A percentile compares a stretch with the other conserved stretches of the same genome.
Evolutionary conservation across 176 grass and related monocot species (phyloP).

Genomic region (Oryza longistaminata): DNA sequence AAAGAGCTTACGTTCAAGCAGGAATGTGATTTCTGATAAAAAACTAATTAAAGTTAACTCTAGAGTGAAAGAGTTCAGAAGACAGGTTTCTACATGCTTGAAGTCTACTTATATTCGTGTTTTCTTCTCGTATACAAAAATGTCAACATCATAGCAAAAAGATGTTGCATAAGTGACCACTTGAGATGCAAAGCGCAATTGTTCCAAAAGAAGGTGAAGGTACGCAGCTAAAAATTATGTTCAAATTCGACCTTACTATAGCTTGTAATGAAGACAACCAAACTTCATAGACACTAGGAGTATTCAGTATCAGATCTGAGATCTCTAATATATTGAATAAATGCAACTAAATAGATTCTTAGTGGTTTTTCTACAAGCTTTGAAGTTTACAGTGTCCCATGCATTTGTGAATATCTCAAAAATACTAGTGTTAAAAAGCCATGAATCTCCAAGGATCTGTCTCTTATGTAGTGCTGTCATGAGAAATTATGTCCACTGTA

Average conservation of each 20-base stretch:
- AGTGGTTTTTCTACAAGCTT: not conserved
- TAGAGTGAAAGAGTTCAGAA: not conserved
- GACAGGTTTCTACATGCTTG: slow-evolving; percentile 1
- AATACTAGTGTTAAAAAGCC: not conserved
- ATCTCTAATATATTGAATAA: not conserved
- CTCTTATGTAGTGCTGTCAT: not conserved
- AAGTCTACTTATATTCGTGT: not conserved
- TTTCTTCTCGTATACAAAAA: not conserved
- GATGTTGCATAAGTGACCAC: not conserved
- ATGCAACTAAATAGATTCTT: not conserved
- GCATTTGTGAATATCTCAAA: slow-evolving; percentile 4
- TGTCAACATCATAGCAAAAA: not conserved
- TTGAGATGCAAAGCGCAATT: not conserved
- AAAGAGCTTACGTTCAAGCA: not conserved
- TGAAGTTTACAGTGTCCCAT: not conserved
- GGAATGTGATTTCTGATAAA: not conserved
- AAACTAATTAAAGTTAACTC: slow-evolving; percentile 11
- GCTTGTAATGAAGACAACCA: not conserved
- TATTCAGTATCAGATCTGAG: not conserved
- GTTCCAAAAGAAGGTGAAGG: not conserved
- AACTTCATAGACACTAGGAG: not conserved
- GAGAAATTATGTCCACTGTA: not conserved
- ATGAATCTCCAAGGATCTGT: not conserved
- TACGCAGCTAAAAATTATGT: not conserved
- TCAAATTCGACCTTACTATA: not conserved